Conservation (phyloP, 257 asterid species). For the Solanum pennellii region DNA sequence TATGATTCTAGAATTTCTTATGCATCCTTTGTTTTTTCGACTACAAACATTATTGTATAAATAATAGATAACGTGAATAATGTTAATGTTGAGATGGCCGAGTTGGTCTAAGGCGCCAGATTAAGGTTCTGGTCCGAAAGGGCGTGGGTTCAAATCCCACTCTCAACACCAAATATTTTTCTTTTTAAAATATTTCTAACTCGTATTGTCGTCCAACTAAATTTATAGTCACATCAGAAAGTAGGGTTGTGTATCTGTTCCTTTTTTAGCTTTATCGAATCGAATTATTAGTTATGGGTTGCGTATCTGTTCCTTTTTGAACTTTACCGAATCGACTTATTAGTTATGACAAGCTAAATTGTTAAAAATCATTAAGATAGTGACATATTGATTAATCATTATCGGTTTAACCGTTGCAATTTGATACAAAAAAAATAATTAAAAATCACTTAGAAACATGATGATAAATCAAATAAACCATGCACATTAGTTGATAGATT, state of each 20-base stretch:
- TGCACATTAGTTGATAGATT: background rate
- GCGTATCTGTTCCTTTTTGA: too few relatives aligned
- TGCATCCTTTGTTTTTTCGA: too few relatives aligned
- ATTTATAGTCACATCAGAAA: background rate
- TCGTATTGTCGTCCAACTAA: background rate
- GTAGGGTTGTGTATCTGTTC: background rate
- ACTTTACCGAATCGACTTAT: too few relatives aligned
- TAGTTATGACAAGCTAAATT: too few relatives aligned
- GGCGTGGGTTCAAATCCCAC: slow-evolving; percentile 99
- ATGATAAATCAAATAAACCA: background rate
- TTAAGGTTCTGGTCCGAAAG: slow-evolving; percentile 99
- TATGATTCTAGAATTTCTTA: too few relatives aligned
- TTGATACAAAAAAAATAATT: too few relatives aligned
- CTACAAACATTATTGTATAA: background rate
- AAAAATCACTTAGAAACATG: too few relatives aligned
- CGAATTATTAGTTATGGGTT: too few relatives aligned
- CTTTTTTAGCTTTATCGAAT: too few relatives aligned
- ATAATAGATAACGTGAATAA: accelerated
- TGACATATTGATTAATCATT: too few relatives aligned
- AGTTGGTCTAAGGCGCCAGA: slow-evolving; percentile 99
- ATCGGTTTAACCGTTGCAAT: too few relatives aligned
- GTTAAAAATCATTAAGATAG: too few relatives aligned
- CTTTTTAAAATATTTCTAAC: background rate
- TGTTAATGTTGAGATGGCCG: slow-evolving; percentile 79
- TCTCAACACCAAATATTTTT: slow-evolving; percentile 35